phyloP scores from a whole-genome alignment of 2,329 filamentous ascomycete species.

The Ophiobolus disseminans region DNA sequence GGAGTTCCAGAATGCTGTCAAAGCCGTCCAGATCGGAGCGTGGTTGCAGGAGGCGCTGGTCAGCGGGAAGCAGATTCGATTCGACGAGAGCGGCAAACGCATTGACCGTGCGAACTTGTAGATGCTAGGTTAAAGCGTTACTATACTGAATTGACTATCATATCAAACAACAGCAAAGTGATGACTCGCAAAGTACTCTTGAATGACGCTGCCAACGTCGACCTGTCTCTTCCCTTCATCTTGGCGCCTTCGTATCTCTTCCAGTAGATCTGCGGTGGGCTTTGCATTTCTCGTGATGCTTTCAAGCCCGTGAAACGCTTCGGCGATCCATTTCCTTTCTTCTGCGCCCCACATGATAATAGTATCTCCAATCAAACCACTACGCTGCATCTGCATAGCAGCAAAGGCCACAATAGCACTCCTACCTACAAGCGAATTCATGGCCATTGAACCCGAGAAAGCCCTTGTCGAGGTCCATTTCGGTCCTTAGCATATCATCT shows the following conservation, averaged over 20 bases:
- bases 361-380: conserved; percentile 44
- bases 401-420: conserved; percentile 62
- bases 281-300: conserved; percentile 51
- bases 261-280: conserved; percentile 49
- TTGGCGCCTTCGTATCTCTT: conserved; percentile 50
- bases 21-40: conserved; percentile 48
- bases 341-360: conserved; percentile 62
- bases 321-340: conserved; percentile 61
- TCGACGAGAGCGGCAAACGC: conserved; percentile 37
- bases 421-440: conserved; percentile 56
- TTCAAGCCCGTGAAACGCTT: conserved; percentile 54
- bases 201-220: conserved; percentile 50
- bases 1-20: conserved; percentile 43
- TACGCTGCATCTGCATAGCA: conserved; percentile 50
- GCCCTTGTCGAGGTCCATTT: conserved; percentile 61
- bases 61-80: conserved; percentile 61
- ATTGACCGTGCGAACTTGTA: conserved; percentile 27
- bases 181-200: conserved; percentile 58
- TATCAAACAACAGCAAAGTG: conserved; percentile 61
- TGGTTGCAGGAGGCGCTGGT: conserved; percentile 65
- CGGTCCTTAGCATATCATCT: conserved; percentile 55
- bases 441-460: conserved; percentile 57
- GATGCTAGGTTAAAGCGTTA: background rate
- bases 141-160: background rate
- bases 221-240: conserved; percentile 46